Evolutionary conservation across 192 early-diverging fungal species (phyloP).

Genomic region (Podila minutissima): DNA sequence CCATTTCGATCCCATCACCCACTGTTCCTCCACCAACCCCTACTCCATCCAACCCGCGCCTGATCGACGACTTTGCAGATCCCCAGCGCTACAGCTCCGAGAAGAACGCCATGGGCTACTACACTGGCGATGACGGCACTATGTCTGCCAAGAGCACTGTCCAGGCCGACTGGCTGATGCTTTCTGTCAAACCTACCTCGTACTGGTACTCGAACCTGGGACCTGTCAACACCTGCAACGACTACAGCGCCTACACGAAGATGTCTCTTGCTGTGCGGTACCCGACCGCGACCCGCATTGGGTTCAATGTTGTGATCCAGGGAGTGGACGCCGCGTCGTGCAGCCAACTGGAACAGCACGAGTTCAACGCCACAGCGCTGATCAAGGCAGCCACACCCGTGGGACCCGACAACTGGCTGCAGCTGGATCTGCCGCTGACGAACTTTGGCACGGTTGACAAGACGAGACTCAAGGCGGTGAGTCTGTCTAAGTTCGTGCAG

Average conservation of each 20-base stretch:
- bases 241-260: slow-evolving; percentile 8
- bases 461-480: background rate
- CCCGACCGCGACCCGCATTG: slow-evolving; percentile 12
- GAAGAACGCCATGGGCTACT: slow-evolving; percentile 9
- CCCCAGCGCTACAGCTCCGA: slow-evolving; percentile 20
- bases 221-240: slow-evolving; percentile 14
- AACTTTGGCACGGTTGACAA: background rate
- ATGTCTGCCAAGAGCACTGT: slow-evolving; percentile 1
- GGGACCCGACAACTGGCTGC: slow-evolving; percentile 1
- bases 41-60: background rate
- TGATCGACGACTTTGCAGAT: slow-evolving; percentile 22
- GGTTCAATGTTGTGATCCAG: slow-evolving; percentile 17
- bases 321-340: background rate
- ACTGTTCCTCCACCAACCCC: slow-evolving; percentile 16
- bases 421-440: slow-evolving; percentile 9
- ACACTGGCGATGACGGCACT: slow-evolving; percentile 18
- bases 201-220: slow-evolving; percentile 29
- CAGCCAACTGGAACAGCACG: background rate
- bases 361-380: slow-evolving; percentile 3
- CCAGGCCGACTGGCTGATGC: slow-evolving; percentile 17
- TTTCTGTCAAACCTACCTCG: background rate
- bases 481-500: background rate
- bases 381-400: slow-evolving; percentile 6
- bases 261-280: slow-evolving; percentile 13
- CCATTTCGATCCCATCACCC: background rate